Evolutionary conservation across 1,284 basidiomycete species (phyloP).

Genomic region (Cutaneotrichosporon cutaneum): DNA sequence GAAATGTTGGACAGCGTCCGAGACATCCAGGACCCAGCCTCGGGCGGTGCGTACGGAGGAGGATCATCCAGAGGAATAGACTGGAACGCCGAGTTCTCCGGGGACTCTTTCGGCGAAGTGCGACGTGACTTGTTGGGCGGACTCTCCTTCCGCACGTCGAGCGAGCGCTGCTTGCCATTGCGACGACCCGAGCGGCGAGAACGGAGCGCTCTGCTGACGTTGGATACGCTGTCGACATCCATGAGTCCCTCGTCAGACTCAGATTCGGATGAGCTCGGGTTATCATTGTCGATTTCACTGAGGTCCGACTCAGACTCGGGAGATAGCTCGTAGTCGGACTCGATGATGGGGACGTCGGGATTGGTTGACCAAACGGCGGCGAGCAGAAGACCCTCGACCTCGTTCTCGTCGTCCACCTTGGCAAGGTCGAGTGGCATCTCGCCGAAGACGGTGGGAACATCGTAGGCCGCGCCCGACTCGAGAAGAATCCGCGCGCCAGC

Average conservation of each 20-base stretch:
- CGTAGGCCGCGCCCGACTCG: constrained; percentile 72
- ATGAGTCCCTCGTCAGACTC: constrained; percentile 30
- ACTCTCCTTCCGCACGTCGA: background rate
- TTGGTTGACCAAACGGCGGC: constrained; percentile 47
- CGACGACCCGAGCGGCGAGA: constrained; percentile 15
- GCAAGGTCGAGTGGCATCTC: constrained; percentile 77
- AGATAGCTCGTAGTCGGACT: constrained; percentile 12
- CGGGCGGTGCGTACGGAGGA: constrained; percentile 41
- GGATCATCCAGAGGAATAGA: constrained; percentile 32
- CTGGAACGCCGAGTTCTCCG: constrained; percentile 10
- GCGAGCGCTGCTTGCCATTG: constrained; percentile 16
- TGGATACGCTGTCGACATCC: constrained; percentile 25
- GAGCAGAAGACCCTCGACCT: constrained; percentile 53
- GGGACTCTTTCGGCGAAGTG: constrained; percentile 10
- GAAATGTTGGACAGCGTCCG: constrained; percentile 43
- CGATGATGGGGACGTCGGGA: constrained; percentile 16
- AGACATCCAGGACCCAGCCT: constrained; percentile 43
- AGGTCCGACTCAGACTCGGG: constrained; percentile 27
- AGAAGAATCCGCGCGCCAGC: constrained; percentile 70
- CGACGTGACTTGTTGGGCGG: constrained; percentile 10
- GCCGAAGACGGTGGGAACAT: constrained; percentile 72
- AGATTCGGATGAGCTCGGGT: constrained; percentile 44
- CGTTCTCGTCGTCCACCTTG: constrained; percentile 58
- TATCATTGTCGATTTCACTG: constrained; percentile 50
- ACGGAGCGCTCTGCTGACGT: constrained; percentile 18